Evolutionary conservation across 345 rosid species (phyloP), one percentile per base, ranked within the genome.

Genomic region (Linum trigynum): DNA sequence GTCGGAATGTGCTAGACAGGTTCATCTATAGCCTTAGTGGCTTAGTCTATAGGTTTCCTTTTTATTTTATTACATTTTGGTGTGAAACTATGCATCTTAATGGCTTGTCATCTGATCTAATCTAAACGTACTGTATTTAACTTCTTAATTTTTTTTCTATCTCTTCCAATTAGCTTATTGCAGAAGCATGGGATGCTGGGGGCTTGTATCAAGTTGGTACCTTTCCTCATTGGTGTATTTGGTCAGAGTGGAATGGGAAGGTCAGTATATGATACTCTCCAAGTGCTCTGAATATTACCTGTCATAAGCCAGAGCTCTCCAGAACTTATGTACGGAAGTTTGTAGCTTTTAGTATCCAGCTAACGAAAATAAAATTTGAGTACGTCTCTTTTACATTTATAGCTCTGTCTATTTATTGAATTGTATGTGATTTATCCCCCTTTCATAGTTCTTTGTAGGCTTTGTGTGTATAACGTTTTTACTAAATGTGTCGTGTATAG

Each of bases 161-260:
- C 67, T 32, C 7, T 67, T 81, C 69, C 65, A 48, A 75, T 70
- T 76, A 92, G 98, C 88, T 92, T 67, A 83, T 92, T 70, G 98
- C 97, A 65, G 97, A 92, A 84, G 96, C 98, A 70, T 92, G 98
- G 98, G 97, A 90, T 68, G 67, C 96, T 11, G 98, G 98, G 76
- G 97, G 98, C 65, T 83, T 92, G 50, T 92, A 92, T 74, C 98
- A 90, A 86, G 97, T 92, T 79, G 98, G 98, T 74, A 74, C 45
- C 57, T 92, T 90, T 85, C 97, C 98, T 64, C 96, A 90, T 75
- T 90, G 98, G 98, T 82, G 88, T 65, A 80, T 88, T 65, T 90
- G 98, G 98, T 92, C 96, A 14, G 98, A 92, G 69, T 92, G 97
- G 98, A 92, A 92, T 73, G 98, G 98, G 65, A 92, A 92, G 97